Conservation (phyloP, 2,329 filamentous ascomycete species). For the Blastomyces parvus region DNA sequence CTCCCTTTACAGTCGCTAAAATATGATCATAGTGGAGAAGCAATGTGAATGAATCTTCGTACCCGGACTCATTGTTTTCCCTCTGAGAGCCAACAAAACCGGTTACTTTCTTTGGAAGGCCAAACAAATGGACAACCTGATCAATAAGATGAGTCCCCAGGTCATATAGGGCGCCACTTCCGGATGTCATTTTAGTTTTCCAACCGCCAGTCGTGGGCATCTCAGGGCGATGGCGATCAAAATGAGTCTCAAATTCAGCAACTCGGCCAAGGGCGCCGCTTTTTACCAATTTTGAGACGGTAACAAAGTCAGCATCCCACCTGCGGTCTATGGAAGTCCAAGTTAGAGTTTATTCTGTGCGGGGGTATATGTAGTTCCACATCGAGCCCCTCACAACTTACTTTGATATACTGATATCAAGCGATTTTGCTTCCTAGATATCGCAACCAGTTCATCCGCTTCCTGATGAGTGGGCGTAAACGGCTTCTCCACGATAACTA, state of each 20-base stretch:
- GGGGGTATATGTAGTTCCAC: not conserved
- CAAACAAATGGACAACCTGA: constrained; percentile 62
- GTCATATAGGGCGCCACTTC: constrained; percentile 62
- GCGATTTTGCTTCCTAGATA: constrained; percentile 44
- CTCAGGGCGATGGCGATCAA: constrained; percentile 61
- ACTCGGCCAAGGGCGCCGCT: constrained; percentile 57
- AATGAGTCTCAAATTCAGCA: constrained; percentile 69
- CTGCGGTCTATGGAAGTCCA: constrained; percentile 45
- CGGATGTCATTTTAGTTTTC: constrained; percentile 59
- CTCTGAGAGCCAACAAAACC: constrained; percentile 60
- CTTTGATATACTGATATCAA: constrained; percentile 62
- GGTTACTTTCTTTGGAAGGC: constrained; percentile 56
- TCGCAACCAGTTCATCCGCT: constrained; percentile 52
- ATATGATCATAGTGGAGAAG: constrained; percentile 57
- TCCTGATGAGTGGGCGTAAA: constrained; percentile 64
- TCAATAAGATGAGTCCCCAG: constrained; percentile 68
- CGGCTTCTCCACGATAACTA: constrained; percentile 70
- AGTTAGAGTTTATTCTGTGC: constrained; percentile 9
- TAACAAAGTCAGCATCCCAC: constrained; percentile 69
- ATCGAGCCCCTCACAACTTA: constrained; percentile 18
- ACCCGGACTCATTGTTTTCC: constrained; percentile 43
- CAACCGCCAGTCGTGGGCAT: constrained; percentile 44
- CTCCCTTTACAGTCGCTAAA: constrained; percentile 59
- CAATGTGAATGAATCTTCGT: constrained; percentile 48
- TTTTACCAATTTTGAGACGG: constrained; percentile 53